These are phyloP conservation scores for Wallacemonas sp. DNA, from an alignment of 208 protist genomes.

Conservation along the genomic window DNA sequence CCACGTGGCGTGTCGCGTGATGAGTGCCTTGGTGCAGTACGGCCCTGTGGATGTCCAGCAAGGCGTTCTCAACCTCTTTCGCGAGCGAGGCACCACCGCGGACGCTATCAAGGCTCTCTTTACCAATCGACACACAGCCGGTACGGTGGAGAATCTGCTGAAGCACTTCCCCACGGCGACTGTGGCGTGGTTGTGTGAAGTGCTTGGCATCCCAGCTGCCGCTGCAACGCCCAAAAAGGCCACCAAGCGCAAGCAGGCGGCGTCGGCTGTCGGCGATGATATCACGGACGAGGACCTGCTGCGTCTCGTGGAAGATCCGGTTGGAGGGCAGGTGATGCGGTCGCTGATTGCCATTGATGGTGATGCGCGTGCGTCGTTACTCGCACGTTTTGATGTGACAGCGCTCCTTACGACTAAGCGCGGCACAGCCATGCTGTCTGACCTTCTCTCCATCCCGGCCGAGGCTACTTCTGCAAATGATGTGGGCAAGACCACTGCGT, in stretches of 20 bases:
- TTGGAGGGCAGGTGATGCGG: conserved; percentile 68
- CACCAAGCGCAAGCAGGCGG: conserved; percentile 3
- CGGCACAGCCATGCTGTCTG: conserved; percentile 65
- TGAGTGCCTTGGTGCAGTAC: conserved; percentile 75
- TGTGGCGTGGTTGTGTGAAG: conserved; percentile 59
- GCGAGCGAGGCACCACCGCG: conserved; percentile 43
- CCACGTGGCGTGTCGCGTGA: conserved; percentile 78
- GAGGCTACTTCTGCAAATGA: too few relatives aligned
- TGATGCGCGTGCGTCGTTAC: conserved; percentile 33
- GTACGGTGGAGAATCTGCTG: conserved; percentile 73
- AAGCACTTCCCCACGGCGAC: conserved; percentile 42
- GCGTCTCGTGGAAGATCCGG: conserved; percentile 62
- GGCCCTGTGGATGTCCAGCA: conserved; percentile 36
- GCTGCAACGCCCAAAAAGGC: conserved; percentile 20
- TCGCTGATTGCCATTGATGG: conserved; percentile 33
- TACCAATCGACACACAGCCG: conserved; percentile 71
- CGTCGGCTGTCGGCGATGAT: background rate
- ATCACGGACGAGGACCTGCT: conserved; percentile 40
- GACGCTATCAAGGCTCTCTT: conserved; percentile 54
- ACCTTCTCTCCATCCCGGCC: conserved; percentile 26
- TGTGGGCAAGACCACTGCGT: background rate
- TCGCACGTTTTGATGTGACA: conserved; percentile 35
- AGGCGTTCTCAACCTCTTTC: conserved; percentile 65
- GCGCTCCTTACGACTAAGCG: conserved; percentile 62
- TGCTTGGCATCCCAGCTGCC: conserved; percentile 27